Percentiles rank a stretch among this genome's conserved stretches.
Conservation (phyloP, 2,329 filamentous ascomycete genomes). For the Beauveria brongniartii region DNA sequence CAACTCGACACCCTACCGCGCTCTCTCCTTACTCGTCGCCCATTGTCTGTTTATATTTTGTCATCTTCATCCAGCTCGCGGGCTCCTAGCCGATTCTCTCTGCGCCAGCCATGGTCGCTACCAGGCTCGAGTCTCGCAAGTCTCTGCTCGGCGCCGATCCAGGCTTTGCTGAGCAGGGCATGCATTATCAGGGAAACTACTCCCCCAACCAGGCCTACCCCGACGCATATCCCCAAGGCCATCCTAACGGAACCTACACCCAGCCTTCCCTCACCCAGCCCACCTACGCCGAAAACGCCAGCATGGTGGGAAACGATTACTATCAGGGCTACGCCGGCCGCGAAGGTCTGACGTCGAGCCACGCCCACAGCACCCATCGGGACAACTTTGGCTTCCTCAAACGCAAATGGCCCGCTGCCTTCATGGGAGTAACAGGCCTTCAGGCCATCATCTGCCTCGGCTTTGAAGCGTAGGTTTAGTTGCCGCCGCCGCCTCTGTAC, state of each 20-base stretch:
- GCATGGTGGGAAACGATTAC: conserved; percentile 20
- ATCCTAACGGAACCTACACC: conserved; percentile 16
- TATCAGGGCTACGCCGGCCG: conserved; percentile 31
- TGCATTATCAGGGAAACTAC: conserved; percentile 16
- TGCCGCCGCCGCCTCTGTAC: not conserved
- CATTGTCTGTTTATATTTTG: not conserved
- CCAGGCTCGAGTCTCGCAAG: conserved; percentile 32
- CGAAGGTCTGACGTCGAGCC: conserved; percentile 27
- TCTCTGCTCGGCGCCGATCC: conserved; percentile 31
- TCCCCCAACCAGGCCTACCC: conserved; percentile 15
- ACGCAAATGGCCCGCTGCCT: conserved; percentile 81
- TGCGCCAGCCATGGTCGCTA: conserved; percentile 27
- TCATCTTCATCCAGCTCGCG: not conserved
- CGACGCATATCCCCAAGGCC: conserved; percentile 23
- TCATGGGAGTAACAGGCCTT: conserved; percentile 62
- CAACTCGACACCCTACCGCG: not conserved
- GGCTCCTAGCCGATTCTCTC: not conserved
- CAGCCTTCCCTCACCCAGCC: conserved; percentile 20
- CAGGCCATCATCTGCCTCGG: conserved; percentile 76
- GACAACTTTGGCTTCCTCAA: conserved; percentile 63
- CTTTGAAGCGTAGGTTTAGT: conserved; percentile 69
- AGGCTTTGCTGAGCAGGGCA: conserved; percentile 27
- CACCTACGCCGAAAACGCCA: conserved; percentile 21
- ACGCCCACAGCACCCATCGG: conserved; percentile 23
- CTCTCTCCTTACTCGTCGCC: not conserved